phyloP scores from a whole-genome alignment of 139 green algal genomes.

The Ettlia oleoabundans region DNA sequence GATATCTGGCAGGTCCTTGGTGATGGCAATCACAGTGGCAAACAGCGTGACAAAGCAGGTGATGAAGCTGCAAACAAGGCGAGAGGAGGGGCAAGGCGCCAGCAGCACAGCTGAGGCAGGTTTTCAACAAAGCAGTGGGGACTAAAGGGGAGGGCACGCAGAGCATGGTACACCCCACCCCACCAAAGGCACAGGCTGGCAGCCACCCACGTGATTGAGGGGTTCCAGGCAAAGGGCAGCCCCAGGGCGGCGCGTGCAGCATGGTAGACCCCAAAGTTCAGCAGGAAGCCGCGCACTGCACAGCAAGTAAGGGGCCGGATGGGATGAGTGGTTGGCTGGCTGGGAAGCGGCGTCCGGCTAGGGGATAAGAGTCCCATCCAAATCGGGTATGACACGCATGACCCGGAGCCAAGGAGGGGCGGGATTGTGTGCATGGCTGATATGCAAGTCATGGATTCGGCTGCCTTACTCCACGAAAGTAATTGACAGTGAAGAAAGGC shows the following conservation, averaged over 20 bases:
- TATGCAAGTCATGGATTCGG: too few species aligned
- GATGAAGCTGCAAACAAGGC: constrained; percentile 88
- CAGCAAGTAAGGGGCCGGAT: not conserved
- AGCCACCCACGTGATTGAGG: constrained; percentile 69
- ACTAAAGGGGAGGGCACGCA: not conserved
- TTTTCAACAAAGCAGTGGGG: not conserved
- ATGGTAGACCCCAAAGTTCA: constrained; percentile 99
- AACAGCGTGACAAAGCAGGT: constrained; percentile 98
- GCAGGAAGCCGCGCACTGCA: constrained; percentile 92
- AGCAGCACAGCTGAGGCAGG: not conserved
- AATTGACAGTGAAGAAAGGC: too few species aligned
- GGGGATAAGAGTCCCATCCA: too few species aligned
- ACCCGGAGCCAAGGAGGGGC: too few species aligned
- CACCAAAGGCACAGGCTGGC: too few species aligned
- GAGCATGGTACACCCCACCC: too few species aligned
- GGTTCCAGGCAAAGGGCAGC: constrained; percentile 89
- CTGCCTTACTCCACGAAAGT: too few species aligned
- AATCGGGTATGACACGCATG: too few species aligned
- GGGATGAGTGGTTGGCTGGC: too few species aligned
- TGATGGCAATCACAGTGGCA: constrained; percentile 96
- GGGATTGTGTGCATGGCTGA: too few species aligned
- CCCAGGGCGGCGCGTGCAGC: constrained; percentile 90
- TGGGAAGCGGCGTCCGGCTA: too few species aligned
- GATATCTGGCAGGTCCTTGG: constrained; percentile 98
- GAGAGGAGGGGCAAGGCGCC: not conserved